Base-by-base conservation (phyloP, 768 basidiomycete genomes). In the Mycena rebaudengoi region DNA sequence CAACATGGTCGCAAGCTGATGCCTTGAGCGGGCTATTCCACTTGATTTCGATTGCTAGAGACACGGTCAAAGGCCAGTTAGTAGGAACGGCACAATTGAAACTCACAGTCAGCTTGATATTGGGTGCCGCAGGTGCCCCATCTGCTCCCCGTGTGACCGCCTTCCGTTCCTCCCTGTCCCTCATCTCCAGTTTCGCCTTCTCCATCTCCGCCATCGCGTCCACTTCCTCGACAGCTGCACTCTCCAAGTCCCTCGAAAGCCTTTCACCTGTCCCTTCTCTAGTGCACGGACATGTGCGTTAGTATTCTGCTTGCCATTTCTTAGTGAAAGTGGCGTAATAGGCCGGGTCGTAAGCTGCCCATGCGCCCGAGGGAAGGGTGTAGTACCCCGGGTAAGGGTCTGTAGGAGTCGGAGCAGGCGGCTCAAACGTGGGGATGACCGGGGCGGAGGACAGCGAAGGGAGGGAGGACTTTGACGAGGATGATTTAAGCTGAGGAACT, bases 361-460 rank as follows among this genome's bases (percentile, higher is more conserved):
- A 96, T 32, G 83, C 75, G 18, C 94, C 94, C 7, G 91, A 90
- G 0, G 94, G 92, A 20, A 91, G 83, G 55, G 90, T 88, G 69
- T 95, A 95, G 78, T 95, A 96, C 7, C 94, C 94, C 1, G 94
- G 94, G 74, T 94, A 94, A 16, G 86, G 85, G 71, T 95, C 94
- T 8, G 81, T 80, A 4, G 86, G 85, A 7, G 88, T 90, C 1
- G 94, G 94, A 53, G 89, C 87, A 1, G 92, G 94, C 0, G 89
- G 86, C 40, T 85, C 80, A 66, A 89, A 94, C 43, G 86, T 86
- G 6, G 89, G 84, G 12, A 95, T 73, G 14, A 74, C 74, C 5
- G 93, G 93, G 0, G 94, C 93, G 23, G 93, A 86, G 21, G 90
- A 90, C 14, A 86, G 48, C 7, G 80, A 70, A 21, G 77, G 70